Evolutionary conservation across 768 basidiomycete genomes (phyloP).

Genomic region (Lentinula guzmanii): DNA sequence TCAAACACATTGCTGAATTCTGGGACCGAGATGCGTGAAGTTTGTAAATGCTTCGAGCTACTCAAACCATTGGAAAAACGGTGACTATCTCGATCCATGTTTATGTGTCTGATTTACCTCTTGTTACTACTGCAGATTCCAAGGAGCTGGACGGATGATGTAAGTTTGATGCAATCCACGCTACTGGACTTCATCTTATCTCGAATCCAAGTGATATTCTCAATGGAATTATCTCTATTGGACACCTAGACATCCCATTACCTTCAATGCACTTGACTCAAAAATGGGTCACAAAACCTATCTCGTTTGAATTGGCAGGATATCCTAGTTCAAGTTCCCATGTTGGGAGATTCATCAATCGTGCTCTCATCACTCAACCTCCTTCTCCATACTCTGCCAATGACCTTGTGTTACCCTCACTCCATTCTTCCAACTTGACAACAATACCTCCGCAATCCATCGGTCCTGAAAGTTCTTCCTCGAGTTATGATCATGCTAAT

Average conservation of each 20-base stretch:
- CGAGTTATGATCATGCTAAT: no score
- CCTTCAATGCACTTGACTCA: neutral
- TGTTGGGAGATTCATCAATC: neutral
- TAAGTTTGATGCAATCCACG: slow-evolving; percentile 16
- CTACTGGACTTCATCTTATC: neutral
- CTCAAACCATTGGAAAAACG: neutral
- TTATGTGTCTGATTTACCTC: neutral
- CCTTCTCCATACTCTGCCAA: neutral
- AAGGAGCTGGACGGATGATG: slow-evolving; percentile 42
- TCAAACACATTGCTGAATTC: slow-evolving; percentile 33
- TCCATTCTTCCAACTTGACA: neutral
- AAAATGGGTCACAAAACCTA: neutral
- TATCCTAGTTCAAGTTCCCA: neutral
- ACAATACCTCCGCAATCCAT: neutral
- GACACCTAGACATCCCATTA: neutral
- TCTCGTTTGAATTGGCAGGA: neutral
- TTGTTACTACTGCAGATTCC: slow-evolving; percentile 29
- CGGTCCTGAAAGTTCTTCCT: neutral
- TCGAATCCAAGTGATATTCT: neutral
- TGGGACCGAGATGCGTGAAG: slow-evolving; percentile 42
- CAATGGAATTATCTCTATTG: neutral
- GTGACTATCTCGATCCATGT: neutral
- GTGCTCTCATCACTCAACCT: neutral
- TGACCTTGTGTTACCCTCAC: neutral
- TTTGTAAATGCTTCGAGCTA: slow-evolving; percentile 32